These are phyloP conservation scores for Fusarium drepaniforme DNA, from an alignment of 2,329 filamentous ascomycete genomes.

Conservation along the genomic window DNA sequence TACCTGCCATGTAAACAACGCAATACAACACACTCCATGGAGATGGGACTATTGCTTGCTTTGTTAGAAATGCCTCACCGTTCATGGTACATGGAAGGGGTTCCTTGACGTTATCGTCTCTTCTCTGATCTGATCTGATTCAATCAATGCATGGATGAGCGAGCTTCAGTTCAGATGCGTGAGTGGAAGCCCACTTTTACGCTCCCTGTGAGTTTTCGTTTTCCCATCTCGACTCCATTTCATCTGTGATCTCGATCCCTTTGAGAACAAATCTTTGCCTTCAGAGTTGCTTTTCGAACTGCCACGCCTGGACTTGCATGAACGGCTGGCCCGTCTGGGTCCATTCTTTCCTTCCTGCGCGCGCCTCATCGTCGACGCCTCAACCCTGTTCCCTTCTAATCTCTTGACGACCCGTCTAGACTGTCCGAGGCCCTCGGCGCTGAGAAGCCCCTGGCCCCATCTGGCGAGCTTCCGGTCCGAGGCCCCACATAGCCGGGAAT, in stretches of 20 bases:
- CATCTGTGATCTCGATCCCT: neutral
- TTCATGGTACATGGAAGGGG: constrained; percentile 14
- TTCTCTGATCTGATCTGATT: neutral
- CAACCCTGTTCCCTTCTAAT: constrained; percentile 17
- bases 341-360: constrained; percentile 5
- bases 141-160: neutral
- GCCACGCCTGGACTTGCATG: neutral
- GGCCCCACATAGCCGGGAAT: constrained; percentile 26
- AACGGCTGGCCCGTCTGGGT: neutral
- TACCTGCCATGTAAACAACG: constrained; percentile 14
- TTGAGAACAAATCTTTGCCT: neutral
- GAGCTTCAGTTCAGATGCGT: neutral
- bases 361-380: neutral
- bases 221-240: neutral
- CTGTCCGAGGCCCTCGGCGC: constrained; percentile 13
- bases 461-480: constrained; percentile 1
- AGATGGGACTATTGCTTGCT: constrained; percentile 16
- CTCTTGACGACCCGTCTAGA: constrained; percentile 12
- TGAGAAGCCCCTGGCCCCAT: constrained; percentile 1
- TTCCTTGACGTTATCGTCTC: neutral
- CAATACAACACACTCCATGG: constrained; percentile 1
- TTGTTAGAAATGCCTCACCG: constrained; percentile 39
- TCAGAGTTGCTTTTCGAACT: neutral
- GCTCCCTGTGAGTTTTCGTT: neutral
- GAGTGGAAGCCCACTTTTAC: neutral